Evolutionary conservation across 2,329 filamentous ascomycete species (phyloP), one percentile per base, ranked within the genome.

Genomic region (Rhinocladiella similis): DNA sequence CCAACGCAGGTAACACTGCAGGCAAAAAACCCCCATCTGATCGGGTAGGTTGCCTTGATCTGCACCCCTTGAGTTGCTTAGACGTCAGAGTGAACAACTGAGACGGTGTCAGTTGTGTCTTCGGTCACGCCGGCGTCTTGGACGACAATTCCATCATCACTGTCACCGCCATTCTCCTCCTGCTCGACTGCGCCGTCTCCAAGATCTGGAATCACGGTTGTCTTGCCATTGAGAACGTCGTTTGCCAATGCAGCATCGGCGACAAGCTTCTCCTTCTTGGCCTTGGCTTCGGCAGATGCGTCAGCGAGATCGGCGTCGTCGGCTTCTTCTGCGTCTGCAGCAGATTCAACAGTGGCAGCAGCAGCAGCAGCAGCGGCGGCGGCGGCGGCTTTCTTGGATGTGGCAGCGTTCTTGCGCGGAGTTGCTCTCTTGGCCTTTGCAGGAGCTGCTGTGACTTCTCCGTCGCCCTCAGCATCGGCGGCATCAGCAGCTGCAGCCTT

Each of bases 401-500:
- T 13, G 16, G 27, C 27, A 18, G 48, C 18, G n/a, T 47, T 4
- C 39, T 55, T 54, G 54, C 54, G 51, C 16, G 48, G 36, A 52
- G 51, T 33, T 13, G 50, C 19, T 13, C 27, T 25, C 20, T 29
- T 38, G 22, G 33, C 35, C 19, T 53, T 53, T 18, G 50, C 18
- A 9, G 50, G 50, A 13, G 51, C 16, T 43, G 22, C 41, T 16
- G 47, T 45, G 18, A 35, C 51, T 27, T 42, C 38, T 20, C 6
- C 49, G 3, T 41, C 47, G 10, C 48, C 43, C 18, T 52, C 49
- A 38, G 35, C 41, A 10, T 39, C 41, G 3, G 54, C 57, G 14
- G 52, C 42, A 22, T 52, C 53, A 14, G 60, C 35, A 47, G 52
- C 27, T 20, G 60, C 35, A 47, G 52, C 27, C 22, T 56, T 65